phyloP scores from a whole-genome alignment of 176 grass and related monocot genomes.

The Zizania latifolia region DNA sequence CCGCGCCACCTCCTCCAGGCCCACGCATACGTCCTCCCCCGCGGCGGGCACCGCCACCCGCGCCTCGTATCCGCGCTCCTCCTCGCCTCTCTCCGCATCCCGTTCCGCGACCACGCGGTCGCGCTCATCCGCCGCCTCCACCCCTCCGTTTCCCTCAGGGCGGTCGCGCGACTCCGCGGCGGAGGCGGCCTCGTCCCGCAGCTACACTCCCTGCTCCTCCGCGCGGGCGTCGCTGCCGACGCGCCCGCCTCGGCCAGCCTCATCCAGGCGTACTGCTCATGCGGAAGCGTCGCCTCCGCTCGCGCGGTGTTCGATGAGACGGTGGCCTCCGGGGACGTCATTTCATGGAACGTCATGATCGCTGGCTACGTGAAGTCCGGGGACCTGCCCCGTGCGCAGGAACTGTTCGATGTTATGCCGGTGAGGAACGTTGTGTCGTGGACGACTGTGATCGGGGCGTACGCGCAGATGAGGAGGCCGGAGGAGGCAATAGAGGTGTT shows the following conservation, averaged over 20 bases:
- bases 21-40: conserved; percentile 42
- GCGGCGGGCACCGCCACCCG: conserved; percentile 24
- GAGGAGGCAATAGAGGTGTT: conserved; percentile 57
- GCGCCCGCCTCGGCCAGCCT: conserved; percentile 45
- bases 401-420: conserved; percentile 65
- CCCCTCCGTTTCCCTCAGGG: conserved; percentile 26
- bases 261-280: conserved; percentile 40
- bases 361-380: conserved; percentile 44
- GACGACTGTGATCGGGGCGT: conserved; percentile 60
- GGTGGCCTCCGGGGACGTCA: conserved; percentile 31
- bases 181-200: conserved; percentile 27
- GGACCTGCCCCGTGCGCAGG: conserved; percentile 29
- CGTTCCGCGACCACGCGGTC: neutral
- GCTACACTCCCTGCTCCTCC: conserved; percentile 40
- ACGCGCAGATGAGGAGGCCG: conserved; percentile 40
- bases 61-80: conserved; percentile 37
- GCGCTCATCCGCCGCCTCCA: conserved; percentile 17
- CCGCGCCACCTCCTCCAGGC: conserved; percentile 36
- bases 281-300: conserved; percentile 23
- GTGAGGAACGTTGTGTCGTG: conserved; percentile 59
- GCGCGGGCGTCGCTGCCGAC: conserved; percentile 32
- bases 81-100: conserved; percentile 43
- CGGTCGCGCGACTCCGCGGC: neutral
- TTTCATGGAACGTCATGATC: conserved; percentile 64
- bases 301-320: conserved; percentile 60